Evolutionary conservation across 495 filamentous ascomycete genomes (phyloP), one percentile per base, ranked within the genome.

Genomic region (Immersiella caudata): DNA sequence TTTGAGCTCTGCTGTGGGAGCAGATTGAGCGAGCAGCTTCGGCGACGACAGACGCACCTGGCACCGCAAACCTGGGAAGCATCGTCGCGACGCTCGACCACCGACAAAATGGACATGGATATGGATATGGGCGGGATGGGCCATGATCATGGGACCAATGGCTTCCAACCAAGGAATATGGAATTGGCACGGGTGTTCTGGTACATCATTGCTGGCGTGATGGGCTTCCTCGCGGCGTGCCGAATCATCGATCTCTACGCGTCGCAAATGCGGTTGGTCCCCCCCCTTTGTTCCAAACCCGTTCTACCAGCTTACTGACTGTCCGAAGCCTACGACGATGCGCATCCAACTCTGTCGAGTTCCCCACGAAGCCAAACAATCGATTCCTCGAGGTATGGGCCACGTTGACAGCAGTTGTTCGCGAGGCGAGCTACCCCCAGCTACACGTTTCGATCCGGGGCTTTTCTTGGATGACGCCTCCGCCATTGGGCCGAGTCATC

Each of bases 371-470:
- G 72, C 91, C 92, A 16, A 87, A 84, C 69, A 86, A 84, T 54
- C 21, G 71, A 1, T 80, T 89, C 60, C 78, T 86, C 60, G 78
- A 82, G 33, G 52, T 72, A 54, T 88, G 86, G 79, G 91, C 91
- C 11, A 93, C 91, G 1, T 66, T 85, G 26, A 90, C 89, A 36
- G 92, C 92, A 1, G 79, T 90, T 27, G 70, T 77, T 21, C 86
- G 92, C 66, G 92, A 95, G 76, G 79, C 85, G 36, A 84, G 83
- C 73, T 87, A 91, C 71, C 89, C 86, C 9, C 86, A 89, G 60
- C 77, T 84, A 35, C 85, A 87, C 62, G 67, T 90, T 60, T 80
- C 82, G 2, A 55, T 87, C 6, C 75, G 81, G 25, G 73, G 79
- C n/a, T 62, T 81, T 36, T 76, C 80, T 5, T 81, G 84, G 79